Base-by-base conservation (phyloP, 129 eudicot genomes). In the Chrysanthemum makinoi region DNA sequence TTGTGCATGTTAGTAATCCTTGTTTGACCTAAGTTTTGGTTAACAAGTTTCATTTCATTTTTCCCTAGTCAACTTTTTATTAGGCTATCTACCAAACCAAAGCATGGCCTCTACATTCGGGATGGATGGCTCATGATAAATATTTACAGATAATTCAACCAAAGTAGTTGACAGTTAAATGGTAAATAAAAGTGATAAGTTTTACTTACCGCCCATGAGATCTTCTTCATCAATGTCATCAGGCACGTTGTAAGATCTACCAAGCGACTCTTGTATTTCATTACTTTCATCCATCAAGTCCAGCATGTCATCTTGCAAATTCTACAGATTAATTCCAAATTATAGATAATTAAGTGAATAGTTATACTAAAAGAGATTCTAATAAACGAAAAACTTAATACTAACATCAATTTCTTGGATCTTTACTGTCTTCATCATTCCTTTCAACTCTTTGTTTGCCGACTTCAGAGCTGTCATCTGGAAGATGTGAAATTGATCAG, bases 191-290 rank as follows among this genome's bases (percentile, higher is more conserved):
- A 60, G 50, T 8, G 7, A 52, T 51, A n/a, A 62, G 6, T 63
- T 55, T 53, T 15, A 70, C 89, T 66, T 78, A 89, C 98, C 96
- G 17, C 96, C 96, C 95, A 92, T 78, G 80, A 92, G 97, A 26
- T 92, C 98, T 67, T 91, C 96, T 85, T 92, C 96, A 74, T 92
- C 98, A 85, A 92, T 80, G 82, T 92, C 98, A 78, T 92, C 98
- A 69, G 98, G 98, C 24, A 89, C 89, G 66, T 65, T 85, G 72
- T 89, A 92, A 85, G 81, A 88, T 83, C 98, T 79, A 67, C 96
- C 96, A 66, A 92, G 91, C 14, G 96, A 83, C 78, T 92, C 98
- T 80, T 89, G 96, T 74, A 92, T 89, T 79, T 89, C 98, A 79
- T 77, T 83, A 78, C 96, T 92, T 77, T 85, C 96, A 70, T 89